Evolutionary conservation across 768 basidiomycete genomes (phyloP), one percentile per base, ranked within the genome.

Genomic region (Lactifluus rugatus): DNA sequence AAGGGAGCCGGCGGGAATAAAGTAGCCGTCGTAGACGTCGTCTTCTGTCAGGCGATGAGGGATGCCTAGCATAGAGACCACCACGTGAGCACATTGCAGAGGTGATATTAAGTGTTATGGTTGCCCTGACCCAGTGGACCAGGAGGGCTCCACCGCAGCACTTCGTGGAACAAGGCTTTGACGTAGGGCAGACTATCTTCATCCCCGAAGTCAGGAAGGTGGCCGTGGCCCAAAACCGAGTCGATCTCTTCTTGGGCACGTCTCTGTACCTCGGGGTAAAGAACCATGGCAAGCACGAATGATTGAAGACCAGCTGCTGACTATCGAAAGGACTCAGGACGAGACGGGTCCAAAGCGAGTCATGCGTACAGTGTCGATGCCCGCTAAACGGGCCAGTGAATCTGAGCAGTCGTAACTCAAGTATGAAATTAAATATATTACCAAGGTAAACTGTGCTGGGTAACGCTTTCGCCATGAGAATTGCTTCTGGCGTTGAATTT

Each of bases 241-340:
- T 73, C 70, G 5, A 72, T 62, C 58, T 71, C 72, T 49, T 53
- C 66, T 50, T 70, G 72, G 3, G 68, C 70, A 45, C 65, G 58
- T 25, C 19, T 54, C 48, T 70, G 71, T 10, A 60, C 60, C 2
- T 68, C 61, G 0, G 71, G 72, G 48, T 71, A 57, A 14, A 69
- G 58, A 7, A 65, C 62, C 70, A 73, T 69, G n/a, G 67, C 69
- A 2, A 71, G 57, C 16, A 73, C 28, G 54, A 73, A 72, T 2
- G 62, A 55, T 13, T 49, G 55, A 25, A 64, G 48, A 1, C 56
- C 52, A 7, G 64, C 62, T n/a, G 55, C 8, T 2, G 66, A 56
- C 67, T 61, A 7, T 4, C 23, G 31, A 32, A 36, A 50, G 25
- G 1, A 32, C 1, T 48, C 32, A 42, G 46, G 39, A 26, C 23